phyloP scores from a whole-genome alignment of 1,139 yeast genomes.

The Yamadazyma mexicana region DNA sequence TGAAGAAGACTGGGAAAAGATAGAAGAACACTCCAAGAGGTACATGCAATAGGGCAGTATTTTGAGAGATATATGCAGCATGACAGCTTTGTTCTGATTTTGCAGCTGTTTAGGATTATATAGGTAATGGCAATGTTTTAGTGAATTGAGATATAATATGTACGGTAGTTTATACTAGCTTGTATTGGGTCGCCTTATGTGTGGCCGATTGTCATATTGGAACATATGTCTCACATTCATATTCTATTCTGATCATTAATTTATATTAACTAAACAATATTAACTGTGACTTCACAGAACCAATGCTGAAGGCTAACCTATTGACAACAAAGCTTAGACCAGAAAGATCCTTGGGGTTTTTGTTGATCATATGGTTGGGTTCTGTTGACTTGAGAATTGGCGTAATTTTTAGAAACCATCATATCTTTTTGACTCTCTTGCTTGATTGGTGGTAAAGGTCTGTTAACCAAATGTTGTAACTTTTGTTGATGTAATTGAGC shows the following conservation, averaged over 20 bases:
- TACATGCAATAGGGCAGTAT: too few species aligned
- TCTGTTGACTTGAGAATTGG: conserved; percentile 22
- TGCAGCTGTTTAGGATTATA: too few species aligned
- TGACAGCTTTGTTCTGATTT: too few species aligned
- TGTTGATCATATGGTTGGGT: conserved; percentile 41
- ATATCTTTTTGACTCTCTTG: conserved; percentile 34
- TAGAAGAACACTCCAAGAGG: conserved; percentile 2
- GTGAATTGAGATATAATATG: too few species aligned
- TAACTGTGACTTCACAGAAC: conserved; percentile 1
- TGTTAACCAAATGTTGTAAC: conserved; percentile 51
- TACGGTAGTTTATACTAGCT: too few species aligned
- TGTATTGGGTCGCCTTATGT: too few species aligned
- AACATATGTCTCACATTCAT: too few species aligned
- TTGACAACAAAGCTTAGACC: conserved; percentile 49
- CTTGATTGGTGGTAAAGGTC: conserved; percentile 53
- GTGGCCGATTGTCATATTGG: too few species aligned
- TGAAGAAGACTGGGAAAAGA: conserved; percentile 13
- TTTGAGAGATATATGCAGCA: too few species aligned
- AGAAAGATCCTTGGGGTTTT: conserved; percentile 42
- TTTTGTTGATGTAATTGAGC: conserved; percentile 50
- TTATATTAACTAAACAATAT: conserved; percentile 1
- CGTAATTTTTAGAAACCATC: conserved; percentile 15
- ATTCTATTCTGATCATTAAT: not conserved
- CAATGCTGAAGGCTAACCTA: conserved; percentile 15
- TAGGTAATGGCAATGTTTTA: too few species aligned